A percentile compares a stretch with the other conserved stretches of the same genome.
phyloP scores from a whole-genome alignment of 148 eudicot species.

The Linanthus parryae region DNA sequence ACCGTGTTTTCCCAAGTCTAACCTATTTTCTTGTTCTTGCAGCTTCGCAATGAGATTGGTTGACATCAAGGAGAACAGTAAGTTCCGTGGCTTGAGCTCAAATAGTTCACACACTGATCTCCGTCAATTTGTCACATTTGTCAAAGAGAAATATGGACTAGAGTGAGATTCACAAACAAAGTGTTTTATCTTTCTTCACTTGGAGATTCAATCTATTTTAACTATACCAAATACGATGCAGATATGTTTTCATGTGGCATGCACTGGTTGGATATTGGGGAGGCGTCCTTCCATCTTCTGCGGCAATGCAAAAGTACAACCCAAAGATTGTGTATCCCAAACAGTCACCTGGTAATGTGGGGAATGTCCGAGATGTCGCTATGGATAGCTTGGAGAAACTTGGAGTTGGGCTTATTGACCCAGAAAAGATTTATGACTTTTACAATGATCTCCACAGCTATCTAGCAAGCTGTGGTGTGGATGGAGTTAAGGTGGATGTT shows the following conservation, averaged over 20 bases:
- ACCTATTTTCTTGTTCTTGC: not conserved
- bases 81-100: constrained; percentile 32
- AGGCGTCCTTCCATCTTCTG: constrained; percentile 45
- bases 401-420: constrained; percentile 47
- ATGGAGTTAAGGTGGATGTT: constrained; percentile 64
- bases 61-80: constrained; percentile 38
- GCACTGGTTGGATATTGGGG: constrained; percentile 66
- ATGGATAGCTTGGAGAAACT: constrained; percentile 61
- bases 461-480: constrained; percentile 49
- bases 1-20: not conserved
- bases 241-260: constrained; percentile 57
- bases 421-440: constrained; percentile 37
- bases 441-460: constrained; percentile 51
- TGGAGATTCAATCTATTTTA: not conserved
- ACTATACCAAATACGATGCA: constrained; percentile 9
- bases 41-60: constrained; percentile 54
- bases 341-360: constrained; percentile 55
- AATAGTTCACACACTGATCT: constrained; percentile 31
- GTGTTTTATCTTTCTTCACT: not conserved
- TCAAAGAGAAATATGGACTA: constrained; percentile 42
- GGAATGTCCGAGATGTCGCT: constrained; percentile 53
- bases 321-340: constrained; percentile 47
- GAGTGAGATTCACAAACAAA: constrained; percentile 20
- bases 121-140: constrained; percentile 41
- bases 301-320: constrained; percentile 38